Evolutionary conservation across 805 yeast species (phyloP).

Genomic region (Metschnikowia aberdeeniae): DNA sequence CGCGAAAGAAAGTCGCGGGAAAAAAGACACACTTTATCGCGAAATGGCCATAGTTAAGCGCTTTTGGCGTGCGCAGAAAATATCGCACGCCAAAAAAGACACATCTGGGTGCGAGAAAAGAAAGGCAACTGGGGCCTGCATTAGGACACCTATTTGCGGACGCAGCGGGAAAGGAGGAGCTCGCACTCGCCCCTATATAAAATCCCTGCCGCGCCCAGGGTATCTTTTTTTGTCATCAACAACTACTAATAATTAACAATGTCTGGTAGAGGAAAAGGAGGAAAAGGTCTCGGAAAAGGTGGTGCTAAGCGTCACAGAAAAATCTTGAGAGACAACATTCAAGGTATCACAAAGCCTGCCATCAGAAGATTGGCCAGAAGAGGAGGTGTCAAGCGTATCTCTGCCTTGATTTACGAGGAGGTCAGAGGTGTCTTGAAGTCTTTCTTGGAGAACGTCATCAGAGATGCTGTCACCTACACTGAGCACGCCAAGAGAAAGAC

Average conservation of each 20-base stretch:
- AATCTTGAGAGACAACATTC: constrained; percentile 98
- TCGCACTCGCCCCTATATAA: constrained; percentile 11
- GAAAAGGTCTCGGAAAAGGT: constrained; percentile 99
- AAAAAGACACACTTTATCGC: constrained; percentile 4
- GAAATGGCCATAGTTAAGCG: constrained; percentile 14
- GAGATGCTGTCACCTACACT: constrained; percentile 99
- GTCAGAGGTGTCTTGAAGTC: constrained; percentile 95
- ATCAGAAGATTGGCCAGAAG: constrained; percentile 99
- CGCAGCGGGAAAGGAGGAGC: not conserved
- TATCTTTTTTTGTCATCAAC: constrained; percentile 5
- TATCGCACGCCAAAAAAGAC: constrained; percentile 4
- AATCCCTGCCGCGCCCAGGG: constrained; percentile 13
- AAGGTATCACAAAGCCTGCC: constrained; percentile 99
- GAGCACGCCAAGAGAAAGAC: constrained; percentile 99
- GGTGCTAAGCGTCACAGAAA: constrained; percentile 99
- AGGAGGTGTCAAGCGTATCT: constrained; percentile 99
- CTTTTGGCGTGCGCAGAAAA: constrained; percentile 12
- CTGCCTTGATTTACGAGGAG: constrained; percentile 97
- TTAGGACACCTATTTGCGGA: not conserved
- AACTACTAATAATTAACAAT: constrained; percentile 40
- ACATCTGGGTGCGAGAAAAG: constrained; percentile 8
- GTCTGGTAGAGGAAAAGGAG: constrained; percentile 99
- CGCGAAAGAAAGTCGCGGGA: constrained; percentile 3
- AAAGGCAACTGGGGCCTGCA: constrained; percentile 9
- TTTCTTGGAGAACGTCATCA: constrained; percentile 93